Percentiles rank a stretch among this genome's conserved stretches.
Evolutionary conservation across 805 yeast genomes (phyloP).

Genomic region (Cyberlindnera maritima): DNA sequence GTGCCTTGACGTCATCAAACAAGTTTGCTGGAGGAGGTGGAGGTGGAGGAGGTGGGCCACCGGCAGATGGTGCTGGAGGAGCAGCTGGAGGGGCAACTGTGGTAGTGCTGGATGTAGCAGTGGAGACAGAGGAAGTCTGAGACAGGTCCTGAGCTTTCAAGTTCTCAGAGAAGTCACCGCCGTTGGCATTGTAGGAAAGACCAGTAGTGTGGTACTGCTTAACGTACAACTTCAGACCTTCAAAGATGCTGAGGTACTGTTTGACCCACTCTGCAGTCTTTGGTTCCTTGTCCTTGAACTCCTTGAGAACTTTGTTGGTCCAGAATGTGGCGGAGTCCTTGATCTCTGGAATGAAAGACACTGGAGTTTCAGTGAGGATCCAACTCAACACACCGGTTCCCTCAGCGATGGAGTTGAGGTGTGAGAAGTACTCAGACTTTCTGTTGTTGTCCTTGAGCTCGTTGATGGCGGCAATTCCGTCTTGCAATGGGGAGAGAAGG

Average conservation of each 20-base stretch:
- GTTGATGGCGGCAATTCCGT: constrained; percentile 52
- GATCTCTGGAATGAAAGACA: constrained; percentile 73
- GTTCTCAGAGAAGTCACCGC: constrained; percentile 54
- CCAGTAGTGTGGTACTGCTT: constrained; percentile 83
- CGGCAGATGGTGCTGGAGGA: constrained; percentile 87
- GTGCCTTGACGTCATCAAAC: constrained; percentile 39
- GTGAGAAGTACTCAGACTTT: constrained; percentile 58
- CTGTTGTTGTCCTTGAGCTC: constrained; percentile 75
- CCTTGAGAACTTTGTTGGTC: constrained; percentile 87
- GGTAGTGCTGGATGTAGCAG: constrained; percentile 74
- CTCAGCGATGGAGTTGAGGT: constrained; percentile 81
- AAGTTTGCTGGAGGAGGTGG: constrained; percentile 87
- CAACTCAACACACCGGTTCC: constrained; percentile 91
- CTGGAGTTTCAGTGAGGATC: constrained; percentile 77
- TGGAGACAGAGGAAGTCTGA: constrained; percentile 43
- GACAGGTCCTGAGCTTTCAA: constrained; percentile 30
- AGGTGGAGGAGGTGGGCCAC: constrained; percentile 76
- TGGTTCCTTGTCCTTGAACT: constrained; percentile 68
- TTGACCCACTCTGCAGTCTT: constrained; percentile 82
- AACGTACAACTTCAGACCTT: constrained; percentile 66
- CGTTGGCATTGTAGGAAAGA: constrained; percentile 71
- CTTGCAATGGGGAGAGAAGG: constrained; percentile 68
- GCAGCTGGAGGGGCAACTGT: constrained; percentile 59
- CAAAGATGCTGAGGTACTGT: constrained; percentile 58
- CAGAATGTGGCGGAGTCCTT: constrained; percentile 93